These are phyloP conservation scores for Paramecium tetraurelia DNA, from an alignment of 73 alveolate species.

Conservation along the genomic window DNA sequence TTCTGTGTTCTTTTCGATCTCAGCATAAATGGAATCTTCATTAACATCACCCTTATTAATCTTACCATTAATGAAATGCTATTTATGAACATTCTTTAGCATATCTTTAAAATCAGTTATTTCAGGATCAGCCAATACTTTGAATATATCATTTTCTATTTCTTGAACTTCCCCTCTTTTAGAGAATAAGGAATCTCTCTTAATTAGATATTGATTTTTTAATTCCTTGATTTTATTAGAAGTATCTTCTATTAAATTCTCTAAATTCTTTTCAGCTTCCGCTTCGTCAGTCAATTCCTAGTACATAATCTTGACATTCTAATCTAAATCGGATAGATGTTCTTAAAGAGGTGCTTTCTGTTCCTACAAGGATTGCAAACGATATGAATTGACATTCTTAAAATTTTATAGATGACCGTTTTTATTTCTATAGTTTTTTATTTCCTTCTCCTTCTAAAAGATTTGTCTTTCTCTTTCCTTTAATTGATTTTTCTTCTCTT, in stretches of 20 bases:
- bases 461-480: constrained; percentile 48
- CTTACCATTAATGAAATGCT: background rate
- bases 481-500: constrained; percentile 18
- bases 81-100: background rate
- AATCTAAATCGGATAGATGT: constrained; percentile 39
- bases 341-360: constrained; percentile 47
- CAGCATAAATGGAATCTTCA: background rate
- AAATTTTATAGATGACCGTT: constrained; percentile 54
- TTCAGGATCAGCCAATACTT: background rate
- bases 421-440: constrained; percentile 55
- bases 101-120: background rate
- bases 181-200: background rate
- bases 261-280: constrained; percentile 48
- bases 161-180: constrained; percentile 9
- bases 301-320: constrained; percentile 56
- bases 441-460: constrained; percentile 55
- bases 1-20: constrained; percentile 52
- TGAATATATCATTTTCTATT: background rate
- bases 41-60: background rate
- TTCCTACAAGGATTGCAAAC: constrained; percentile 39
- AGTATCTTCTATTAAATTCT: constrained; percentile 10
- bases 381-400: constrained; percentile 49
- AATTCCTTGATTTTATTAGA: background rate
- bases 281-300: constrained; percentile 59
- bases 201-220: background rate